phyloP scores from a whole-genome alignment of 2,329 filamentous ascomycete genomes.

The Reticulascus tulasneorum region DNA sequence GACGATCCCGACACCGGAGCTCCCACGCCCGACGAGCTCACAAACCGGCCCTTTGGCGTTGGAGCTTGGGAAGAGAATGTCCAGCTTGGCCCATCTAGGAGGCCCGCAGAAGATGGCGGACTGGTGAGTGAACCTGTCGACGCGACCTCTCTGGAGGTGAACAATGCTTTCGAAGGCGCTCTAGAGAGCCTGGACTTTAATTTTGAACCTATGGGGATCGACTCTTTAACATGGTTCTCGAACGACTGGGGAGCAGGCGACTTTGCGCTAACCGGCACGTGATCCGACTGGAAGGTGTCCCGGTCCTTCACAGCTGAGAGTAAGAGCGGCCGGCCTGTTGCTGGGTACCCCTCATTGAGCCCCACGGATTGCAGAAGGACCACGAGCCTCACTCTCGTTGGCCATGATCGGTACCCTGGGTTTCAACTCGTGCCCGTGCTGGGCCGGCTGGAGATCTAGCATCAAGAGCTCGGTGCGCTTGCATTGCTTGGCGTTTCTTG shows the following conservation, averaged over 20 bases:
- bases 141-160: conserved; percentile 38
- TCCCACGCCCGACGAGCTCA: conserved; percentile 8
- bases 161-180: conserved; percentile 47
- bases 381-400: too few species aligned
- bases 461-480: too few species aligned
- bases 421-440: too few species aligned
- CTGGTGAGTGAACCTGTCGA: conserved; percentile 17
- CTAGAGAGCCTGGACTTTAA: conserved; percentile 43
- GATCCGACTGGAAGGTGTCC: too few species aligned
- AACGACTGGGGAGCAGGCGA: conserved; percentile 11
- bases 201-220: conserved; percentile 39
- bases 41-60: conserved; percentile 12
- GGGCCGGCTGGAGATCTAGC: too few species aligned
- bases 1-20: conserved; percentile 9
- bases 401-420: too few species aligned
- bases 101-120: conserved; percentile 2
- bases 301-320: too few species aligned
- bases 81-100: conserved; percentile 11
- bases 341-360: too few species aligned
- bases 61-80: conserved; percentile 12
- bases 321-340: too few species aligned
- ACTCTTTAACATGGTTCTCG: conserved; percentile 16
- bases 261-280: too few species aligned
- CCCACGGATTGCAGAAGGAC: too few species aligned
- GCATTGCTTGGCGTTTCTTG: too few species aligned